These are phyloP conservation scores for Carpinus viminea DNA, from an alignment of 306 rosid species.

Conservation along the genomic window DNA sequence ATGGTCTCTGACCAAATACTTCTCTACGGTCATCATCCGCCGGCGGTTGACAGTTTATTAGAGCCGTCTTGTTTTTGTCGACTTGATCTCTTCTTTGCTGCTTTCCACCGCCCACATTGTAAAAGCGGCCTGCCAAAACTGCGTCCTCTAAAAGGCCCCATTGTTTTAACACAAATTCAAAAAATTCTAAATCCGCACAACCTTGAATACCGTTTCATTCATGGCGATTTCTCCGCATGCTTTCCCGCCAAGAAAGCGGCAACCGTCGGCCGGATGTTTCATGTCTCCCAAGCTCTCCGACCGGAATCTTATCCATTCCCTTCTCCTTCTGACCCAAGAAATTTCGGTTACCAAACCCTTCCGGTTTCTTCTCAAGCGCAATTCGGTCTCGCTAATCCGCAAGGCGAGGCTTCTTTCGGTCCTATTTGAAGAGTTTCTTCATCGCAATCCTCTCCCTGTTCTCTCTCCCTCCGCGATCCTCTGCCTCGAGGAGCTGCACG, in stretches of 20 bases:
- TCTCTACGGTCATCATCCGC: not conserved
- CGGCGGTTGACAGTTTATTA: slow-evolving; percentile 20
- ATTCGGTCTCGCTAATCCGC: slow-evolving; percentile 48
- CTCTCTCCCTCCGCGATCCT: slow-evolving; percentile 48
- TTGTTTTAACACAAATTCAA: too few species aligned
- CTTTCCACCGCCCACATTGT: too few species aligned
- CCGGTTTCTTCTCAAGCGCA: slow-evolving; percentile 43
- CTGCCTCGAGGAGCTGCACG: slow-evolving; percentile 76
- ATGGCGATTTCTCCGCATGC: slow-evolving; percentile 63
- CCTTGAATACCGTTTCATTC: not conserved
- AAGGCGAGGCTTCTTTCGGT: slow-evolving; percentile 56
- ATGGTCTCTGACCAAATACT: not conserved
- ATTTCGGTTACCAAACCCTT: slow-evolving; percentile 44
- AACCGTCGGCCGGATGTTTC: slow-evolving; percentile 59
- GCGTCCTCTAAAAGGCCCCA: too few species aligned
- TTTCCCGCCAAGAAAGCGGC: slow-evolving; percentile 61
- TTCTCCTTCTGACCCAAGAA: slow-evolving; percentile 53
- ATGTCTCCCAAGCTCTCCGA: slow-evolving; percentile 45
- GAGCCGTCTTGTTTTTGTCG: slow-evolving; percentile 19
- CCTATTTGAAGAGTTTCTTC: slow-evolving; percentile 59
- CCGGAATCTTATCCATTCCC: slow-evolving; percentile 47
- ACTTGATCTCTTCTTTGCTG: slow-evolving; percentile 16
- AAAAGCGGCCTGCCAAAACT: slow-evolving; percentile 23
- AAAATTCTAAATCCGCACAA: not conserved
- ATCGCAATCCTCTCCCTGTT: slow-evolving; percentile 4